A percentile compares a stretch with the other conserved stretches of the same genome.
These are phyloP conservation scores for Pichia sp. DNA, from an alignment of 1,139 yeast genomes.

Conservation along the genomic window DNA sequence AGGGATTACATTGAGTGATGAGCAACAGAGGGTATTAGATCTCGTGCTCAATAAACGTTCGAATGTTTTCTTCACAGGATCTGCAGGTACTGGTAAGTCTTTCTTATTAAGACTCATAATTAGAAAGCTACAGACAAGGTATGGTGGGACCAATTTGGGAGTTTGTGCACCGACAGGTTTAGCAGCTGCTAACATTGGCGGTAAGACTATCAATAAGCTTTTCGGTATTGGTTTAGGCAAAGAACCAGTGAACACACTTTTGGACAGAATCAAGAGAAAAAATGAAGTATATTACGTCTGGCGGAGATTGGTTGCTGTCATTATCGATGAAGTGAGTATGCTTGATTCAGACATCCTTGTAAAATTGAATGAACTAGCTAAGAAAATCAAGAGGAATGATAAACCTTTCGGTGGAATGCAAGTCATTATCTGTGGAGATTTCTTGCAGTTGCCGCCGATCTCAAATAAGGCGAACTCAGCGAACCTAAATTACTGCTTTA, in stretches of 20 bases:
- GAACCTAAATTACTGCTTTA: slow-evolving; percentile 44
- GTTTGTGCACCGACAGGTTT: slow-evolving; percentile 89
- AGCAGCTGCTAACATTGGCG: slow-evolving; percentile 86
- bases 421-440: slow-evolving; percentile 72
- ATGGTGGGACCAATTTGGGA: slow-evolving; percentile 50
- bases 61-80: slow-evolving; percentile 67
- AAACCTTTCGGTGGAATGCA: slow-evolving; percentile 80
- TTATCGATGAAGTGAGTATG: slow-evolving; percentile 83
- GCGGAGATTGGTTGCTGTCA: slow-evolving; percentile 53
- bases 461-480: slow-evolving; percentile 22
- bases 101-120: slow-evolving; percentile 60
- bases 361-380: slow-evolving; percentile 58
- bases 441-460: slow-evolving; percentile 84
- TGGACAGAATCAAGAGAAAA: slow-evolving; percentile 36
- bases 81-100: slow-evolving; percentile 87
- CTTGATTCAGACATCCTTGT: slow-evolving; percentile 61
- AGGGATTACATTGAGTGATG: slow-evolving; percentile 26
- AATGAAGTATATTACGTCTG: slow-evolving; percentile 38
- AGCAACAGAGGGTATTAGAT: slow-evolving; percentile 49
- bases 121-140: slow-evolving; percentile 31
- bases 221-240: slow-evolving; percentile 73
- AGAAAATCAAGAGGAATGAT: slow-evolving; percentile 37
- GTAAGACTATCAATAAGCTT: slow-evolving; percentile 71
- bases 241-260: slow-evolving; percentile 34
- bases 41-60: slow-evolving; percentile 39